Conservation (phyloP, 2,329 filamentous ascomycete genomes). For the Paramyrothecium roridum region DNA sequence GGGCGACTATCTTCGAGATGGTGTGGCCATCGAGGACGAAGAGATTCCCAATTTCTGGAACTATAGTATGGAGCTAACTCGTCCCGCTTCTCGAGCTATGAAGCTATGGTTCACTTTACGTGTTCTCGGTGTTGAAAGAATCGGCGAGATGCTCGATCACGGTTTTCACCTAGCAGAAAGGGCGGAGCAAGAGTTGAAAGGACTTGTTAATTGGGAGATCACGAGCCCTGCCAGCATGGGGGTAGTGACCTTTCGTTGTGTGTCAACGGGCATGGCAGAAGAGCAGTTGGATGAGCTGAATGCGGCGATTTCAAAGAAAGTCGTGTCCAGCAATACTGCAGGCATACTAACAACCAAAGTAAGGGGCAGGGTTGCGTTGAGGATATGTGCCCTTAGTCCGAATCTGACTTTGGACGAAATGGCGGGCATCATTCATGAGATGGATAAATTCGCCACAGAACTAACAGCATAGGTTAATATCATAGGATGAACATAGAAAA, state of each 20-base stretch:
- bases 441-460: background rate
- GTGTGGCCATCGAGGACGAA: conserved; percentile 14
- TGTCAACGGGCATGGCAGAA: background rate
- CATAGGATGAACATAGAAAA: too few relatives aligned
- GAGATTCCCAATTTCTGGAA: conserved; percentile 22
- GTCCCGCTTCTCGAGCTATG: conserved; percentile 15
- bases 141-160: conserved; percentile 19
- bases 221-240: conserved; percentile 15
- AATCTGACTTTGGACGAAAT: background rate
- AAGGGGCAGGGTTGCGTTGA: conserved; percentile 5
- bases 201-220: conserved; percentile 15
- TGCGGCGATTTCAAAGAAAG: conserved; percentile 2
- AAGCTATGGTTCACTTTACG: conserved; percentile 21
- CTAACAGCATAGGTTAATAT: background rate
- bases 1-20: conserved; percentile 18
- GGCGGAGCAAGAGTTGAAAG: conserved; percentile 11
- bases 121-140: conserved; percentile 13
- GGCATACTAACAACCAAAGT: conserved; percentile 10
- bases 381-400: conserved; percentile 8
- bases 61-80: conserved; percentile 18
- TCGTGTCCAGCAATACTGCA: conserved; percentile 7
- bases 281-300: conserved; percentile 6
- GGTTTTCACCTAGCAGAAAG: conserved; percentile 15
- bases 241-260: conserved; percentile 17
- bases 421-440: background rate